phyloP scores from a whole-genome alignment of 441 rosid species.

The Lepidium campestre region DNA sequence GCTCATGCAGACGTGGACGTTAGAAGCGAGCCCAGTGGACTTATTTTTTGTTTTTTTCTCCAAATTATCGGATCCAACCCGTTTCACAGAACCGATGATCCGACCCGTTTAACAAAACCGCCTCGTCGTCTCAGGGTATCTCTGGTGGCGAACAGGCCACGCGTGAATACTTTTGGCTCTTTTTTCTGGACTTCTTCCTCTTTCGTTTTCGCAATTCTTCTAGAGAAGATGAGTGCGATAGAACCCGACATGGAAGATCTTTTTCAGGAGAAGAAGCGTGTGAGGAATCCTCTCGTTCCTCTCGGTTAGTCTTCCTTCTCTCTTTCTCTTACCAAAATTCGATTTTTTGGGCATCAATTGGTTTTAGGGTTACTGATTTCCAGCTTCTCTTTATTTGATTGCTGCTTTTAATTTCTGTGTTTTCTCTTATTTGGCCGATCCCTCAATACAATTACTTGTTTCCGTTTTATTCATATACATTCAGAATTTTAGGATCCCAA shows the following conservation, averaged over 20 bases:
- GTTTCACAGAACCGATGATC: not conserved
- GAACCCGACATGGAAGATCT: conserved; percentile 67
- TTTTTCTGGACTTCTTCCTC: not conserved
- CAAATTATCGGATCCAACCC: not conserved
- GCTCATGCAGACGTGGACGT: not conserved
- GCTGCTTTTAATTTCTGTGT: not conserved
- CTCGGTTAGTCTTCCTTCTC: conserved; percentile 44
- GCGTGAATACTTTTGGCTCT: not conserved
- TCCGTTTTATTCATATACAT: not conserved
- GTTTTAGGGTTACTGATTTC: not conserved
- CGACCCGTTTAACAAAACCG: not conserved
- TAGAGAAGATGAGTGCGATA: conserved; percentile 39
- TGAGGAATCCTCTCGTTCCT: conserved; percentile 81
- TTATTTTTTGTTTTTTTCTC: too few relatives aligned
- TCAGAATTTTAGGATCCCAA: not conserved
- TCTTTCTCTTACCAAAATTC: not conserved
- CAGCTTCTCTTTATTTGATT: not conserved
- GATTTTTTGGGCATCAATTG: not conserved
- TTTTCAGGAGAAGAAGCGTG: conserved; percentile 63
- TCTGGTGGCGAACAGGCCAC: conserved; percentile 25
- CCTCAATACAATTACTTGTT: not conserved
- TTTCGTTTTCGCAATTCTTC: not conserved
- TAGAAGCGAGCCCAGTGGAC: not conserved
- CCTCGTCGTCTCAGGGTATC: not conserved
- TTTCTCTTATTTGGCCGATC: not conserved